Evolutionary conservation across 1,284 basidiomycete species (phyloP), one percentile per base, ranked within the genome.

Genomic region (Leccinum subatratum): DNA sequence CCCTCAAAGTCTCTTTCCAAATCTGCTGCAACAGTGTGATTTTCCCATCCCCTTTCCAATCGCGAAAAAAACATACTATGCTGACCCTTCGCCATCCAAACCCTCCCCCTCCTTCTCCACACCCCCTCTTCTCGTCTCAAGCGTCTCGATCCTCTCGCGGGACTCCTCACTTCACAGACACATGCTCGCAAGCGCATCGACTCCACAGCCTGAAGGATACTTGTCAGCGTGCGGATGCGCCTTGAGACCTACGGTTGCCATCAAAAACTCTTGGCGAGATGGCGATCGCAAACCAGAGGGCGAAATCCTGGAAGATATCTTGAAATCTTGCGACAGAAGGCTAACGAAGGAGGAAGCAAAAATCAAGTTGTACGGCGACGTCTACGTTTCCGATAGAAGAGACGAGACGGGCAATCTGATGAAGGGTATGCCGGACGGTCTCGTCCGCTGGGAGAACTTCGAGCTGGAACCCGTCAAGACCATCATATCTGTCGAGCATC

Each of bases 91-190:
- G 3, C 77, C 81, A 30, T 74, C 76, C 1, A 69, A 75, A 63
- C 79, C 78, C 64, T 78, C 82, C 16, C 64, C 83, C 4, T 72
- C 79, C 87, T 90, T 72, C 84, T 84, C 20, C 79, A 80, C 68
- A 88, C 86, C 1, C 86, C 86, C 18, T 81, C 74, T 45, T 74
- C 83, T 68, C 80, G 79, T 61, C 80, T 68, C 68, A 79, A 75
- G 45, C 76, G 71, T 72, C 66, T 71, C 71, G 67, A 79, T 75
- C 65, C 76, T 72, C 66, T 74, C 4, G 73, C 71, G 4, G 73
- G 71, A 56, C 78, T 79, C 45, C 77, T 78, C 48, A 84, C 82
- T 1, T 84, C 83, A 42, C 78, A 82, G 63, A 86, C 85, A 14
- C 86, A 85, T 61, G 81, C 81, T 62, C 80, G 80, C 34, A 77